These are phyloP conservation scores for Capillidium rhysosporum DNA, from an alignment of 371 early-diverging fungal genomes.

Conservation along the genomic window DNA sequence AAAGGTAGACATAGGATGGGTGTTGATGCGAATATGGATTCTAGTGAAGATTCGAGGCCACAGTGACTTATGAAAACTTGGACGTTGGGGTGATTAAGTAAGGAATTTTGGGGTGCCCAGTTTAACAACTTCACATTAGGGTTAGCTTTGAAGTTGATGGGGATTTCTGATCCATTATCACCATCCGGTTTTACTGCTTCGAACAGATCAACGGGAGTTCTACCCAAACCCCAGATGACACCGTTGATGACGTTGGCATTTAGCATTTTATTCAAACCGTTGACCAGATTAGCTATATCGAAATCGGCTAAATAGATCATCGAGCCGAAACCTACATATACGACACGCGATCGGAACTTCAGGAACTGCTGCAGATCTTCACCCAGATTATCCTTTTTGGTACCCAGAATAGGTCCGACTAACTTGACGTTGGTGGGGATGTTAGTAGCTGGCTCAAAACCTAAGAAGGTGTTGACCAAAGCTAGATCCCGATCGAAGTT, in stretches of 20 bases:
- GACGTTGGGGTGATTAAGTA: neutral
- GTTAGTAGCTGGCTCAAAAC: neutral
- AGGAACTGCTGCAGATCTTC: neutral
- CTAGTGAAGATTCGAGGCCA: neutral
- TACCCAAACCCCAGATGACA: neutral
- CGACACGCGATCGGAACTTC: neutral
- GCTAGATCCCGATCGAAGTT: neutral
- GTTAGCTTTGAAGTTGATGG: neutral
- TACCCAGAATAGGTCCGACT: neutral
- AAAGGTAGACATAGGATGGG: neutral
- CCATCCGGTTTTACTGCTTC: neutral
- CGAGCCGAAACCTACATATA: constrained; percentile 2
- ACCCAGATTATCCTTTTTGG: neutral
- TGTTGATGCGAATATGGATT: neutral
- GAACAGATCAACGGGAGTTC: neutral
- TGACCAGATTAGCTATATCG: neutral
- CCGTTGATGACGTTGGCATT: neutral
- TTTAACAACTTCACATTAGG: neutral
- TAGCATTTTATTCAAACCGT: neutral
- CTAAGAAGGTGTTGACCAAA: neutral
- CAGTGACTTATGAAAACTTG: neutral
- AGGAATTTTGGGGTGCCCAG: neutral
- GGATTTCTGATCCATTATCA: neutral
- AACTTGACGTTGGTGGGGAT: neutral
- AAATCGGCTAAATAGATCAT: neutral